Conservation (phyloP, 805 yeast genomes). For the Yarrowia divulgata region DNA sequence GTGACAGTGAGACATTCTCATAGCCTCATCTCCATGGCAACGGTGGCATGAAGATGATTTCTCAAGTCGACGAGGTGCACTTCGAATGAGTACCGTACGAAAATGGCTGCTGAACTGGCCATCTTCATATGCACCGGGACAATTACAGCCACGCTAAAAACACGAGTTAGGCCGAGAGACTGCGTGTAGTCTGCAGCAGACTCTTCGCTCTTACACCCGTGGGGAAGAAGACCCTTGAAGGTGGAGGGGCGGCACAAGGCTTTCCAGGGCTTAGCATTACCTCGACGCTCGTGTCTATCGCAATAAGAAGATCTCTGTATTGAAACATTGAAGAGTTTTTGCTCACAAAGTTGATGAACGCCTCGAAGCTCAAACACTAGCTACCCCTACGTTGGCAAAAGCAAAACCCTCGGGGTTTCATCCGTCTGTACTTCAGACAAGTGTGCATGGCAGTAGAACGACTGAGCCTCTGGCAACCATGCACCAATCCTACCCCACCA, state of each 20-base stretch:
- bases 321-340: too few species aligned
- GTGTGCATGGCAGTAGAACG: neutral
- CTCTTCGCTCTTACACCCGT: neutral
- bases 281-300: too few species aligned
- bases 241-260: neutral
- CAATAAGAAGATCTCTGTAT: neutral
- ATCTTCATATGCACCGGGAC: neutral
- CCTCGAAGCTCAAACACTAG: neutral
- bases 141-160: conserved; percentile 2
- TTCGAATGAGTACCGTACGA: too few species aligned
- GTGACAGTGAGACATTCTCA: neutral
- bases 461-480: neutral
- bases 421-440: neutral
- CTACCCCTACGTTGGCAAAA: conserved; percentile 10
- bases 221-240: neutral
- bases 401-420: conserved; percentile 1
- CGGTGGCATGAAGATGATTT: too few species aligned
- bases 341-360: too few species aligned
- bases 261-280: too few species aligned
- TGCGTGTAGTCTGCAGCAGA: neutral
- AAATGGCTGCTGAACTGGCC: neutral
- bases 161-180: neutral
- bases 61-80: too few species aligned
- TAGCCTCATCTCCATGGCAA: neutral
- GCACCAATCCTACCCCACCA: too few species aligned